A percentile compares a stretch with the other conserved stretches of the same genome.
These are phyloP conservation scores for Seminavis robusta DNA, from an alignment of 108 stramenopile genomes.

Conservation along the genomic window DNA sequence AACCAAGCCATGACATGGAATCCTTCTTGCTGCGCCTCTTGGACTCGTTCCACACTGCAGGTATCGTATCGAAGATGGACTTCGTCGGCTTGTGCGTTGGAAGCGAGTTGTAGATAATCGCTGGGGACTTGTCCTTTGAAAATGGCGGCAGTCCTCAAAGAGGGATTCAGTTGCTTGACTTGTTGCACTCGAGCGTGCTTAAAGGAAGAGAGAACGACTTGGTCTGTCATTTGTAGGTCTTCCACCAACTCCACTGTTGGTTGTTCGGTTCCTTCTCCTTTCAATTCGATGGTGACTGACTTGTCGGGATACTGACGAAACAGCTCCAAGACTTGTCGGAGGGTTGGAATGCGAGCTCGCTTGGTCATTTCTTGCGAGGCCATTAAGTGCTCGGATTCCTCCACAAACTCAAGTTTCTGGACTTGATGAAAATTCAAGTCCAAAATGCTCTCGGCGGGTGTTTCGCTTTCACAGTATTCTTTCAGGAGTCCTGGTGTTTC, in stretches of 20 bases:
- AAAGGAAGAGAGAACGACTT: conserved; percentile 59
- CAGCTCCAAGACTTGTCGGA: conserved; percentile 67
- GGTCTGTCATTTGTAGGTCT: conserved; percentile 40
- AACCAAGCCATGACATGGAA: conserved; percentile 71
- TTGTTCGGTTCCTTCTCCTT: conserved; percentile 50
- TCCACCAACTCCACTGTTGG: conserved; percentile 56
- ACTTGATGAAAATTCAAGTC: conserved; percentile 51
- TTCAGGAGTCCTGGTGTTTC: conserved; percentile 46
- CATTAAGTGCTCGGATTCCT: conserved; percentile 49
- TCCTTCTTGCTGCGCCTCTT: conserved; percentile 45
- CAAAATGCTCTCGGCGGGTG: conserved; percentile 66
- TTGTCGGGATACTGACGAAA: conserved; percentile 34
- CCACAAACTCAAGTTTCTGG: conserved; percentile 44
- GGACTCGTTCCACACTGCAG: conserved; percentile 38
- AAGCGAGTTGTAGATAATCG: conserved; percentile 45
- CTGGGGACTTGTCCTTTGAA: no score
- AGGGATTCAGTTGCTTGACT: conserved; percentile 59
- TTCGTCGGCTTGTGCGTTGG: conserved; percentile 45
- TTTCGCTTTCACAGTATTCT: conserved; percentile 48
- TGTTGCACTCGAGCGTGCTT: conserved; percentile 37
- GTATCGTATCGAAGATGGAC: conserved; percentile 75
- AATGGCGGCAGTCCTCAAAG: conserved; percentile 37
- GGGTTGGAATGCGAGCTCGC: conserved; percentile 45
- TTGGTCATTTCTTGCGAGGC: conserved; percentile 45
- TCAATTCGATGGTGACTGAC: conserved; percentile 64